These are phyloP conservation scores for Entonaema liquescens DNA, from an alignment of 495 filamentous ascomycete genomes.

Conservation along the genomic window DNA sequence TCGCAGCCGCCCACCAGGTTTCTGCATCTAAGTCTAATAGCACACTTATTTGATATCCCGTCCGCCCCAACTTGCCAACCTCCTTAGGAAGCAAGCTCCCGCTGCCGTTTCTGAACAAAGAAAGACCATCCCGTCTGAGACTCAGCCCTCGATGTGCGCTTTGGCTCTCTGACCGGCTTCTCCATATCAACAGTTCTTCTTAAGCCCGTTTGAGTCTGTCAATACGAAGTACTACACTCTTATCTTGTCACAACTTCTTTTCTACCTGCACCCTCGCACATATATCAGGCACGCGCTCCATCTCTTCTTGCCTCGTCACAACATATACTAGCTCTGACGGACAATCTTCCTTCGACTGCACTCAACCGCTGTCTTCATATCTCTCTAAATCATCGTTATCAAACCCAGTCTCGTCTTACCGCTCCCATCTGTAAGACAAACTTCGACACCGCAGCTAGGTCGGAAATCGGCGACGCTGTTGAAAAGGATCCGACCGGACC, in stretches of 20 bases:
- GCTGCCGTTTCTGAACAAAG: slow-evolving; percentile 42
- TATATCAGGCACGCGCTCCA: slow-evolving; percentile 38
- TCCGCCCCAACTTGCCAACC: slow-evolving; percentile 28
- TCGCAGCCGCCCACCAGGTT: slow-evolving; percentile 36
- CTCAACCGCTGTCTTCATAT: slow-evolving; percentile 29
- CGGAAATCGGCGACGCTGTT: slow-evolving; percentile 34
- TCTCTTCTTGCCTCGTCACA: slow-evolving; percentile 24
- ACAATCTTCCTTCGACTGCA: slow-evolving; percentile 27
- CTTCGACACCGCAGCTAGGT: slow-evolving; percentile 24
- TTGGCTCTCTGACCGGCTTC: slow-evolving; percentile 31
- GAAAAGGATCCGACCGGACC: slow-evolving; percentile 17
- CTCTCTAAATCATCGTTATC: slow-evolving; percentile 22
- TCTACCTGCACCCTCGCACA: slow-evolving; percentile 39
- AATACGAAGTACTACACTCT: slow-evolving; percentile 43
- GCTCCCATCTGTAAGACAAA: slow-evolving; percentile 28
- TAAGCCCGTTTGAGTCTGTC: slow-evolving; percentile 22
- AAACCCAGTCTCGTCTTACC: slow-evolving; percentile 23
- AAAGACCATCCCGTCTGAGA: slow-evolving; percentile 42
- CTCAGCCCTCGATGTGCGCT: slow-evolving; percentile 41
- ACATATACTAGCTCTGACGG: slow-evolving; percentile 41
- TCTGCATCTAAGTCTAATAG: slow-evolving; percentile 26
- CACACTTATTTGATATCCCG: slow-evolving; percentile 36
- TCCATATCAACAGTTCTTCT: slow-evolving; percentile 34
- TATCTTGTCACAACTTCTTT: slow-evolving; percentile 30
- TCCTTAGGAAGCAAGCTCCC: slow-evolving; percentile 42